Conservation (phyloP, 139 green algal genomes). For the Zygnema circumcarinatum region DNA sequence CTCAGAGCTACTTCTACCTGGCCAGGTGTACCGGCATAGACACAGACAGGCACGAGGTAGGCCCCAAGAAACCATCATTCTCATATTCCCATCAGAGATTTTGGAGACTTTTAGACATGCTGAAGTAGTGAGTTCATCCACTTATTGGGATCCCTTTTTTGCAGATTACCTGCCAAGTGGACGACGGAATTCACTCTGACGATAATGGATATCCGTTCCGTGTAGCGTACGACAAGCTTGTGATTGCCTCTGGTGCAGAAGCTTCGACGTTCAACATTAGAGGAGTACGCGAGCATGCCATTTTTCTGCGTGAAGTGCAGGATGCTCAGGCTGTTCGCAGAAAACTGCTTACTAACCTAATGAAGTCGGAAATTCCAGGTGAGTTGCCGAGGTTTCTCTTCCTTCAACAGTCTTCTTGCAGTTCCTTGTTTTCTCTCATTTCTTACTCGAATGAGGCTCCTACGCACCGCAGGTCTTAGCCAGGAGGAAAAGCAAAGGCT, state of each 20-base stretch:
- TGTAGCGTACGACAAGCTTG: slow-evolving; percentile 78
- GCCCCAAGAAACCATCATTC: too few species aligned
- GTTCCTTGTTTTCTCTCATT: background rate
- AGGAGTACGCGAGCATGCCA: slow-evolving; percentile 78
- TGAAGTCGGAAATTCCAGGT: slow-evolving; percentile 57
- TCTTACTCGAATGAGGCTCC: too few species aligned
- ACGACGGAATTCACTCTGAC: background rate
- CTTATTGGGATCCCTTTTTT: too few species aligned
- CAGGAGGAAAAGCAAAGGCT: slow-evolving; percentile 59
- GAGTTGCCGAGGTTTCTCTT: background rate
- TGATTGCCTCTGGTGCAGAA: slow-evolving; percentile 79
- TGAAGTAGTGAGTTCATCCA: too few species aligned
- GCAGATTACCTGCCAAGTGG: background rate
- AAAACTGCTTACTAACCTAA: slow-evolving; percentile 57
- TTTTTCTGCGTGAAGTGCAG: slow-evolving; percentile 81
- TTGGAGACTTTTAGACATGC: too few species aligned
- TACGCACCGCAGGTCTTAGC: slow-evolving; percentile 68
- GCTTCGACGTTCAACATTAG: slow-evolving; percentile 78
- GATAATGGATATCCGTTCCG: slow-evolving; percentile 62
- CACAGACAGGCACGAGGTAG: slow-evolving; percentile 59
- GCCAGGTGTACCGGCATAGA: slow-evolving; percentile 48
- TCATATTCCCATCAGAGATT: too few species aligned
- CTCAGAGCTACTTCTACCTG: slow-evolving; percentile 52
- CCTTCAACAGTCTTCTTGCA: slow-evolving; percentile 23
- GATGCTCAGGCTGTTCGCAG: slow-evolving; percentile 45